Base-by-base conservation (phyloP, 2,329 filamentous ascomycete genomes). In the Epicoccum nigrum region DNA sequence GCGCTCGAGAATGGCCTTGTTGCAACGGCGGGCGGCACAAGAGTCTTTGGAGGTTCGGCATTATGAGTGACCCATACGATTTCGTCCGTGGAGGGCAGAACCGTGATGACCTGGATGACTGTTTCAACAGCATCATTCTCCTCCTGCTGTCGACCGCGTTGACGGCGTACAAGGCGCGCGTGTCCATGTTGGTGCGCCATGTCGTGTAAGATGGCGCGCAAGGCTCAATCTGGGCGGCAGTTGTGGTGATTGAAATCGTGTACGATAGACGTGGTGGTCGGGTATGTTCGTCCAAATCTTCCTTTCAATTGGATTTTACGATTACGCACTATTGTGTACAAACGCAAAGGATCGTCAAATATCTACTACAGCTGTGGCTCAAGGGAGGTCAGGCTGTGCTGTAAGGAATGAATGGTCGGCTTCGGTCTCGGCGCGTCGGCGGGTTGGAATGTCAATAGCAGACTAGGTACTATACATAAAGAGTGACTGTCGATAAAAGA, bases 31-130 rank as follows among this genome's bases (percentile, higher is more conserved):
- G 65, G 65, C n/a, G 58, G 52, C 6, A 58, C 53, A n/a, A 66
- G 46, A 1, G 56, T 56, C 38, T 59, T 54, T 19, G 63, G 54
- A 12, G 25, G 12, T 12, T 51, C 45, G 13, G 55, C 41, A 12
- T 45, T 27, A 41, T 65, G 51, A 30, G 69, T 69, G 25, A 69
- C 45, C 51, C 57, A 68, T 27, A 61, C 54, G 17, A 68, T 69
- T 2, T 74, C 72, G 20, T 80, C 81, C 13, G 73, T 69, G 45
- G 78, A 74, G 17, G 75, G 60, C 23, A 79, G n/a, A n/a, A n/a
- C 74, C 0, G 82, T 84, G 37, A 82, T 74, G 65, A 83, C 81
- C 33, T 84, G 75, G 9, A 77, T 65, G 40, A 76, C 61, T 2
- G 74, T 77, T 15, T 60, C 62, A 8, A 62, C 42, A 23, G 30